Conservation (phyloP, 495 filamentous ascomycete genomes). For the Pyronema domesticum region DNA sequence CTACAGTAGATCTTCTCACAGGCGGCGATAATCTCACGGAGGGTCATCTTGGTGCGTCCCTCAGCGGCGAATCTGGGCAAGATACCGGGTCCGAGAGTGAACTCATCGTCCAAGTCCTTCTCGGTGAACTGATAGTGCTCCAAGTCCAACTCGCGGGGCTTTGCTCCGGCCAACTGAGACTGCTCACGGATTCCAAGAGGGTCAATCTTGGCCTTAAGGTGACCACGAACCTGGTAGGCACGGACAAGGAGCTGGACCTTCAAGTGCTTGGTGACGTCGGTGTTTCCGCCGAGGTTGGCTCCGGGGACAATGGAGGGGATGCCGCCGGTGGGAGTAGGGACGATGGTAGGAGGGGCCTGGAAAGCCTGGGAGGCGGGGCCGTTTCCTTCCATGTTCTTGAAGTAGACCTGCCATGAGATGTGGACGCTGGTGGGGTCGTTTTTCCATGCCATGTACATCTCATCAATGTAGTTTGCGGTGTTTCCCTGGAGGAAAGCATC, state of each 20-base stretch:
- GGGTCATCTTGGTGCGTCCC: constrained; percentile 79
- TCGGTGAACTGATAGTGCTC: constrained; percentile 89
- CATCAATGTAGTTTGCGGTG: constrained; percentile 95
- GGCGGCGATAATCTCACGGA: constrained; percentile 79
- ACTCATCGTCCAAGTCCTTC: constrained; percentile 84
- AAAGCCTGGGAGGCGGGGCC: constrained; percentile 96
- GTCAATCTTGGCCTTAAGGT: constrained; percentile 95
- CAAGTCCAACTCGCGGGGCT: constrained; percentile 81
- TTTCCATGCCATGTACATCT: constrained; percentile 98
- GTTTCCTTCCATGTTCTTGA: constrained; percentile 97
- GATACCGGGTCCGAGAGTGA: constrained; percentile 83
- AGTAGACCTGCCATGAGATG: constrained; percentile 98
- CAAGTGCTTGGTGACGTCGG: constrained; percentile 86
- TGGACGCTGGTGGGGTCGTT: constrained; percentile 83
- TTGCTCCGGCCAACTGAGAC: constrained; percentile 62
- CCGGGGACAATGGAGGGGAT: constrained; percentile 58
- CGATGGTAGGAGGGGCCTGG: constrained; percentile 78
- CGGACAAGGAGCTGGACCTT: constrained; percentile 94
- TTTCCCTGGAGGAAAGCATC: constrained; percentile 91
- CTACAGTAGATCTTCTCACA: constrained; percentile 96
- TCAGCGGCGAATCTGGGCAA: constrained; percentile 81
- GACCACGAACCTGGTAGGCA: constrained; percentile 92
- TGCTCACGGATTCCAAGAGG: constrained; percentile 83
- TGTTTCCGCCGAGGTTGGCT: constrained; percentile 49
- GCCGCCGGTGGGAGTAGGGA: constrained; percentile 61